Percentiles rank a stretch among this genome's conserved stretches.
phyloP scores from a whole-genome alignment of 495 filamentous ascomycete species.

The Darksidea phi region DNA sequence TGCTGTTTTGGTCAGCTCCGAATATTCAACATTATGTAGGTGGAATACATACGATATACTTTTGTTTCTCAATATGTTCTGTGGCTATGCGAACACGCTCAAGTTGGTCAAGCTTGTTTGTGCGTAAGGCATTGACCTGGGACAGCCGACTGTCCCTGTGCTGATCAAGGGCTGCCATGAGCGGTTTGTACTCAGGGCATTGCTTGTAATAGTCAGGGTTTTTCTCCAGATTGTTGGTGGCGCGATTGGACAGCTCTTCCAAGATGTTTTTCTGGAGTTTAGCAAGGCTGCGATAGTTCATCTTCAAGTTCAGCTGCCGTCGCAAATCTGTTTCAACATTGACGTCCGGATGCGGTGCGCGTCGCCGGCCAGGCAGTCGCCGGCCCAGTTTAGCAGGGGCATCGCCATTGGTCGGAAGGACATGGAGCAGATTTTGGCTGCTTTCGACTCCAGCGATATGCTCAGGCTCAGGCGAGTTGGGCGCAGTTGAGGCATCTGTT shows the following conservation, averaged over 20 bases:
- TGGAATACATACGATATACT: slow-evolving; percentile 23
- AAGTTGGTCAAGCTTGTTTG: slow-evolving; percentile 14
- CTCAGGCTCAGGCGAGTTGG: slow-evolving; percentile 32
- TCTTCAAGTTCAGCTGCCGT: slow-evolving; percentile 43
- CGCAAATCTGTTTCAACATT: slow-evolving; percentile 43
- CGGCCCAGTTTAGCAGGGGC: slow-evolving; percentile 32
- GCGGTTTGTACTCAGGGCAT: slow-evolving; percentile 33
- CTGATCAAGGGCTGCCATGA: slow-evolving; percentile 32
- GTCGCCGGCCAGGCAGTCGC: slow-evolving; percentile 42
- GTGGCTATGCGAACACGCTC: slow-evolving; percentile 17
- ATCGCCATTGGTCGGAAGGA: slow-evolving; percentile 26
- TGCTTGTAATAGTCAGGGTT: slow-evolving; percentile 36
- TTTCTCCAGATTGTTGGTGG: slow-evolving; percentile 36
- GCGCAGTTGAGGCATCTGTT: slow-evolving; percentile 27
- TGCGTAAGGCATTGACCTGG: slow-evolving; percentile 19
- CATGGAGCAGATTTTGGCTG: slow-evolving; percentile 22
- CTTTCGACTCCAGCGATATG: slow-evolving; percentile 20
- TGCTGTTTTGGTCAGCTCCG: slow-evolving; percentile 10
- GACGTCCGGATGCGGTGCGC: slow-evolving; percentile 40
- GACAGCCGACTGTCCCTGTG: slow-evolving; percentile 29
- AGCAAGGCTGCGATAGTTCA: slow-evolving; percentile 39
- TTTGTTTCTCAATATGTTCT: slow-evolving; percentile 20
- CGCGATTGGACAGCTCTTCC: slow-evolving; percentile 40
- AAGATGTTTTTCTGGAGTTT: slow-evolving; percentile 42
- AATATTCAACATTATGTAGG: neutral